Evolutionary conservation across 2,329 filamentous ascomycete genomes (phyloP).

Genomic region (Pseudonectria buxi): DNA sequence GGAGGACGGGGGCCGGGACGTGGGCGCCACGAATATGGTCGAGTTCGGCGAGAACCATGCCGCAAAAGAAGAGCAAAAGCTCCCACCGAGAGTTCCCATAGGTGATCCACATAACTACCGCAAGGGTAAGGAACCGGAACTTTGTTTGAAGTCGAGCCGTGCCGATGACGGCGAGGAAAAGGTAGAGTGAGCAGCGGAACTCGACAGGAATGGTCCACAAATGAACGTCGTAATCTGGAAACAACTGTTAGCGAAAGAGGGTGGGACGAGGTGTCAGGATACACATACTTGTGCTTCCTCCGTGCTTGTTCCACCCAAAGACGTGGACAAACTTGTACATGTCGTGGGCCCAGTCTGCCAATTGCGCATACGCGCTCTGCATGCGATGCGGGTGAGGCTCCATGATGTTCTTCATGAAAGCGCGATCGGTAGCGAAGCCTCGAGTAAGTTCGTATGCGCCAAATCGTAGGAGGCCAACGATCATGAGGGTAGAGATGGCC

Average conservation of each 20-base stretch:
- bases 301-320: slow-evolving; percentile 43
- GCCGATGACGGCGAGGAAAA: slow-evolving; percentile 48
- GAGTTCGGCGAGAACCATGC: slow-evolving; percentile 49
- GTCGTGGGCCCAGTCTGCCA: slow-evolving; percentile 39
- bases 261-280: background rate
- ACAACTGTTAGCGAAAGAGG: slow-evolving; percentile 12
- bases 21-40: slow-evolving; percentile 45
- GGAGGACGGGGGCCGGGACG: slow-evolving; percentile 22
- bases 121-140: slow-evolving; percentile 37
- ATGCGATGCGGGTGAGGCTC: slow-evolving; percentile 40
- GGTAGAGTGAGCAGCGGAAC: slow-evolving; percentile 50
- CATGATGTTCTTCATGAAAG: slow-evolving; percentile 41
- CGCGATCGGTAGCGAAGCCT: slow-evolving; percentile 36
- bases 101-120: slow-evolving; percentile 35
- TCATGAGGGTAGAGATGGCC: slow-evolving; percentile 42
- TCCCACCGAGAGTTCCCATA: slow-evolving; percentile 48
- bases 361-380: slow-evolving; percentile 32
- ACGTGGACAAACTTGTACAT: slow-evolving; percentile 46
- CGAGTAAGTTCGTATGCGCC: slow-evolving; percentile 44
- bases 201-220: slow-evolving; percentile 59
- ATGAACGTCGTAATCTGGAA: slow-evolving; percentile 45
- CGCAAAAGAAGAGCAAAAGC: slow-evolving; percentile 47
- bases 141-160: slow-evolving; percentile 38
- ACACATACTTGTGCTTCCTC: slow-evolving; percentile 37
- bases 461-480: slow-evolving; percentile 36